Base-by-base conservation (phyloP, 2,329 filamentous ascomycete genomes). In the Fusarium hainanense region DNA sequence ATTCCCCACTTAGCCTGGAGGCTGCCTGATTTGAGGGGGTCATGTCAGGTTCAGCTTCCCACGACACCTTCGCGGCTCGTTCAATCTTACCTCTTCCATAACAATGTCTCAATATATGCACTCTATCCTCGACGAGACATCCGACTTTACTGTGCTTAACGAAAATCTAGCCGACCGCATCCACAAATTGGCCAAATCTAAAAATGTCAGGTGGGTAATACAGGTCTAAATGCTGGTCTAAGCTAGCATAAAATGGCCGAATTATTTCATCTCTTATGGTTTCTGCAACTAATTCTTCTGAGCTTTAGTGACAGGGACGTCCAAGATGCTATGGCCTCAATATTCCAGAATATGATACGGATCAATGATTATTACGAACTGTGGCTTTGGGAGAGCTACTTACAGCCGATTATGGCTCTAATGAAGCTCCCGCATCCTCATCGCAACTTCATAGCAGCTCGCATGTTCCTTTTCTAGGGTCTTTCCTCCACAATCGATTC, bases 31-130 rank as follows among this genome's bases (percentile, higher is more conserved):
- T 37, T 37, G 1, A n/a, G 4, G 32, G 16, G 32, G 0, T 9
- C 7, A 34, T 37, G 16, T n/a, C n/a, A n/a, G n/a, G n/a, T n/a
- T 37, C 32, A 37, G 32, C 32, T 18, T 37, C 32, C 5, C 9
- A 18, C 32, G 2, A 34, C 14, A 34, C 11, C 28, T 12, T 28
- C 28, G 12, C 11, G 4, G 28, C 4, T 28, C 28, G 11, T 28
- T 6, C 13, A 34, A 3, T 34, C 7, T 0, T 34, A 18, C 32
- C 6, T 11, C 32, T 6, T 18, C 2, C 0, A 10, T 34, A 10
- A 18, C 16, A 37, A 37, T 37, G 32, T 1, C 16, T 34, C 32
- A 10, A 27, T 9, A 25, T 25, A 25, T 25, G 23, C 23, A 25
- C 25, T 27, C 25, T 9, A 27, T 9, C 25, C 25, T 25, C 27